Conservation (phyloP, 192 early-diverging fungal genomes). For the Backusella liffmaniae region DNA sequence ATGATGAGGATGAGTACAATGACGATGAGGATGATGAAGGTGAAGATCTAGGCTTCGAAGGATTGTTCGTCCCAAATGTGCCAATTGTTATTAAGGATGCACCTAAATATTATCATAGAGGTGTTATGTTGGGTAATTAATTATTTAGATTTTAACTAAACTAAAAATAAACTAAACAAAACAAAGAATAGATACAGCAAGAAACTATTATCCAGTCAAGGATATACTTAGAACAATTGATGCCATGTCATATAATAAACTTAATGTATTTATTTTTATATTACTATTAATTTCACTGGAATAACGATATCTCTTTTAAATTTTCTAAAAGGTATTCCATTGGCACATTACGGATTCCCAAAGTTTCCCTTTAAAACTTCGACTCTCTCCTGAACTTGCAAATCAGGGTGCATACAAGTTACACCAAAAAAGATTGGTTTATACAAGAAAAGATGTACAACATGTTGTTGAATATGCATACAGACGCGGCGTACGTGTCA, state of each 20-base stretch:
- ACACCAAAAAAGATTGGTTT: slow-evolving; percentile 53
- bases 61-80: slow-evolving; percentile 44
- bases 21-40: slow-evolving; percentile 11
- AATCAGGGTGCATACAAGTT: slow-evolving; percentile 62
- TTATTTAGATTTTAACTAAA: slow-evolving; percentile 1
- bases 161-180: neutral
- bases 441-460: slow-evolving; percentile 73
- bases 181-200: slow-evolving; percentile 54
- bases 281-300: neutral
- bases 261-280: slow-evolving; percentile 52
- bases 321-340: slow-evolving; percentile 54
- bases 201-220: slow-evolving; percentile 67
- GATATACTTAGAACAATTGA: slow-evolving; percentile 70
- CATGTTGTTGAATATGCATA: slow-evolving; percentile 70
- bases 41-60: slow-evolving; percentile 2
- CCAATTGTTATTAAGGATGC: slow-evolving; percentile 57
- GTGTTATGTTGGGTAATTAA: slow-evolving; percentile 50
- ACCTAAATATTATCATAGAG: slow-evolving; percentile 65
- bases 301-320: neutral
- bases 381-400: slow-evolving; percentile 59
- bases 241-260: slow-evolving; percentile 79
- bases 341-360: slow-evolving; percentile 77
- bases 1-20: neutral
- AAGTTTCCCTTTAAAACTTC: slow-evolving; percentile 66
- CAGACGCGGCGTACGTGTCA: slow-evolving; percentile 78